These are phyloP conservation scores for Xylogone sp. DNA, from an alignment of 2,329 filamentous ascomycete genomes.

Conservation along the genomic window DNA sequence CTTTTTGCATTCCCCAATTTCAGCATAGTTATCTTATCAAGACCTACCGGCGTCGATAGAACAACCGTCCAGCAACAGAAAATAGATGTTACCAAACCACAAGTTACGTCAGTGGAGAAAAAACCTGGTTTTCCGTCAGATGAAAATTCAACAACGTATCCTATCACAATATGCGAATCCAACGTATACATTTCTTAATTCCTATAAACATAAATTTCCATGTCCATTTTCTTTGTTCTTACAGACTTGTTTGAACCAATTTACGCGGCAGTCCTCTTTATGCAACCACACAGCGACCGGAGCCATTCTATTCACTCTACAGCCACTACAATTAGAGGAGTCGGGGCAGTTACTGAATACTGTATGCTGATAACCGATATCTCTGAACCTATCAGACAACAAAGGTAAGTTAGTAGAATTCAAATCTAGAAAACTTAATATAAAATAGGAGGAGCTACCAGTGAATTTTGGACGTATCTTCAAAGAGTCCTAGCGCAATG, in stretches of 20 bases:
- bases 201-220: background rate
- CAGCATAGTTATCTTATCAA: too few relatives aligned
- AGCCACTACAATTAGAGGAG: background rate
- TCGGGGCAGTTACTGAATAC: background rate
- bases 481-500: background rate
- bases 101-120: too few relatives aligned
- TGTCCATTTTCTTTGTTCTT: background rate
- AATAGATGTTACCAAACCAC: too few relatives aligned
- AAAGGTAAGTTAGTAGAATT: constrained; percentile 70
- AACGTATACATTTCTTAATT: too few relatives aligned
- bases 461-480: background rate
- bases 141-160: too few relatives aligned
- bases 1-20: too few relatives aligned
- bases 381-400: constrained; percentile 75
- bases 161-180: too few relatives aligned
- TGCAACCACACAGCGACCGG: background rate
- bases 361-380: constrained; percentile 88
- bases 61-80: too few relatives aligned
- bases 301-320: background rate
- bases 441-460: background rate
- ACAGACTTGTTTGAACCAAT: background rate
- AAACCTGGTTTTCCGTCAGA: too few relatives aligned
- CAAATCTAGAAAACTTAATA: constrained; percentile 72
- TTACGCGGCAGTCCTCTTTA: background rate
- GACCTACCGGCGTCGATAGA: too few relatives aligned